Evolutionary conservation across 768 basidiomycete genomes (phyloP).

Genomic region (Agaricus subrufescens): DNA sequence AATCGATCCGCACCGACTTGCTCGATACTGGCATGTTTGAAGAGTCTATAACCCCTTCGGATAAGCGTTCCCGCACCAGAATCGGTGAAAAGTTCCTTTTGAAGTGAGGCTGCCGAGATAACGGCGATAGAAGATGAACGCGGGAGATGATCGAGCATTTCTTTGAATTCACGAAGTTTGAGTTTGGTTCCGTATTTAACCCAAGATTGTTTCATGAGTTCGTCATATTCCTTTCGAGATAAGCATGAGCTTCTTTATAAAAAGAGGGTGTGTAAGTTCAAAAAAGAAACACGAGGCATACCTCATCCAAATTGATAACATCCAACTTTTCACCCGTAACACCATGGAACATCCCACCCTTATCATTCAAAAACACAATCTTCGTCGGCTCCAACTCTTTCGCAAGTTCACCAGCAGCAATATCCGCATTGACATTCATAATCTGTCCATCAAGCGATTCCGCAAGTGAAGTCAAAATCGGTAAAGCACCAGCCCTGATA

Average conservation of each 20-base stretch:
- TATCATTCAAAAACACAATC: constrained; percentile 97
- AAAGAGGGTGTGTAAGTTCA: not conserved
- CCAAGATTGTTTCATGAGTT: constrained; percentile 97
- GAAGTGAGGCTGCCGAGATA: constrained; percentile 87
- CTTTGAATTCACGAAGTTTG: constrained; percentile 98
- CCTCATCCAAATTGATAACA: constrained; percentile 97
- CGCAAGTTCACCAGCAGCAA: constrained; percentile 95
- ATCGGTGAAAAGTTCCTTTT: constrained; percentile 99
- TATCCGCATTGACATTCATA: constrained; percentile 97
- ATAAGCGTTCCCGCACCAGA: constrained; percentile 97
- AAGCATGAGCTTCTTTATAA: no score
- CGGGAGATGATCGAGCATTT: constrained; percentile 95
- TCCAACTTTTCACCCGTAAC: constrained; percentile 95
- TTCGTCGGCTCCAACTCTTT: constrained; percentile 98
- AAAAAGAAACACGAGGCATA: constrained; percentile 21
- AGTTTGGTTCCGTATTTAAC: constrained; percentile 99
- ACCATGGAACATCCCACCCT: constrained; percentile 97
- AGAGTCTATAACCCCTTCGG: constrained; percentile 96
- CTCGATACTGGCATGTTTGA: constrained; percentile 81
- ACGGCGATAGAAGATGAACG: constrained; percentile 98
- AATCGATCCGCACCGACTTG: constrained; percentile 90
- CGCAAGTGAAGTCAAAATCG: constrained; percentile 92
- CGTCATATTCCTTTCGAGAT: constrained; percentile 77
- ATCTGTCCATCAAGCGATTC: constrained; percentile 97
- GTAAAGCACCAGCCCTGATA: constrained; percentile 92